Evolutionary conservation across 2,329 filamentous ascomycete genomes (phyloP), one percentile per base, ranked within the genome.

Genomic region (Apiospora saccharicola): DNA sequence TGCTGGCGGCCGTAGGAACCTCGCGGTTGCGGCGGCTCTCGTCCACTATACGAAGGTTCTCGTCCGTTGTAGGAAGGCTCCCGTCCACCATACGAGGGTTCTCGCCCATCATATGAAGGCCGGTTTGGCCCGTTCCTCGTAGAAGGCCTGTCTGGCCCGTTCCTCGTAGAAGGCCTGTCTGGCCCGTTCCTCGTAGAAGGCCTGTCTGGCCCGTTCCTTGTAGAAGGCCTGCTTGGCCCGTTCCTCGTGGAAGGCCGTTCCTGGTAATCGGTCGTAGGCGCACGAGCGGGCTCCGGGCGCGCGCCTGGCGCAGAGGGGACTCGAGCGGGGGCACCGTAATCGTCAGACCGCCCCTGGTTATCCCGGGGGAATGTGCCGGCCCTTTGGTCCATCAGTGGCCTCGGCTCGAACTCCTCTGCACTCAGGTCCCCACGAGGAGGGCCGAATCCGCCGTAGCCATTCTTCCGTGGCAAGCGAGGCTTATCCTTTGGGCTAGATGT

Each of bases 401-500:
- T 80, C 4, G 82, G 82, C 41, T 83, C 81, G 41, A 81, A 80
- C 8, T 82, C 81, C 12, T 83, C 82, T 10, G 79, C 78, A 22
- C 44, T 30, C 14, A 61, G 70, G 7, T 80, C 77, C n/a, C 78
- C 81, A 22, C 79, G 78, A 1, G 87, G 86, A 14, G 86, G 83
- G 1, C 87, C 88, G 76, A 91, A 90, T 7, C 89, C 89, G 64
- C 87, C 89, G 73, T 91, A 90, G 13, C 87, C 88, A 74, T 88
- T 86, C 73, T 86, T 87, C 70, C 83, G 83, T 1, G 85, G 78
- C 68, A 78, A 84, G 49, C 85, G 84, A 1, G 81, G 79, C 14
- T 77, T 79, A 26, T 78, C 78, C 4, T 81, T 82, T 46, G 78
- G 79, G 37, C 74, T 75, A 70, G 76, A 72, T 22, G 79, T 82